phyloP scores from a whole-genome alignment of 768 basidiomycete species.

The Podaxis sp. region DNA sequence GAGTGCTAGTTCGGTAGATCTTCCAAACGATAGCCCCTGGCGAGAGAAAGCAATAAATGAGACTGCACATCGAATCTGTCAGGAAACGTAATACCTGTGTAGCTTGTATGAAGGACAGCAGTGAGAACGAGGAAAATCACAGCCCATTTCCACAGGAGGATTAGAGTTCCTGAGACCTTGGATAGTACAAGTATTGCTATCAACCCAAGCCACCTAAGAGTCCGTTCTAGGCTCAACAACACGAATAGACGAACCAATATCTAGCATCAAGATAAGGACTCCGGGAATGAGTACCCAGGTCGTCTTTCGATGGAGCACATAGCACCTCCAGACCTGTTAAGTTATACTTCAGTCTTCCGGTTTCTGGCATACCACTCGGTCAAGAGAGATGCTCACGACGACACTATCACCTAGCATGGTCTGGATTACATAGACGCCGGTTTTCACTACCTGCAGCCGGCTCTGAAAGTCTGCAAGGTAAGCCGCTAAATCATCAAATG shows the following conservation, averaged over 20 bases:
- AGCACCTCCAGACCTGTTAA: constrained; percentile 4
- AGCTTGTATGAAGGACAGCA: not conserved
- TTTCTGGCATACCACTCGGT: not conserved
- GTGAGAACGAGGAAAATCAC: not conserved
- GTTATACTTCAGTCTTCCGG: not conserved
- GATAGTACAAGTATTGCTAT: not conserved
- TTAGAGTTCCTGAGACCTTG: not conserved
- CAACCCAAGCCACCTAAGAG: no score
- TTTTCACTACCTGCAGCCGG: not conserved
- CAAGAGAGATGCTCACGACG: not conserved
- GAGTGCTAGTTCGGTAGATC: not conserved
- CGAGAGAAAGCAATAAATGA: not conserved
- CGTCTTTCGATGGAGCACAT: not conserved
- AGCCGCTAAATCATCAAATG: not conserved
- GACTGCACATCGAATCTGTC: no score
- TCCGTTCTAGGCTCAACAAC: no score
- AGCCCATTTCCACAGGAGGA: not conserved
- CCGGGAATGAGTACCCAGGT: constrained; percentile 2
- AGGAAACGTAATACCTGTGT: not conserved
- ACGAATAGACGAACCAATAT: not conserved
- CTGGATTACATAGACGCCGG: not conserved
- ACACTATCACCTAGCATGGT: constrained; percentile 1
- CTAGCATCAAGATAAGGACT: not conserved
- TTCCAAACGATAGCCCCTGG: not conserved
- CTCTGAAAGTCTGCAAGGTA: not conserved